Conservation (phyloP, 768 basidiomycete species). For the Kwoniella sp. region DNA sequence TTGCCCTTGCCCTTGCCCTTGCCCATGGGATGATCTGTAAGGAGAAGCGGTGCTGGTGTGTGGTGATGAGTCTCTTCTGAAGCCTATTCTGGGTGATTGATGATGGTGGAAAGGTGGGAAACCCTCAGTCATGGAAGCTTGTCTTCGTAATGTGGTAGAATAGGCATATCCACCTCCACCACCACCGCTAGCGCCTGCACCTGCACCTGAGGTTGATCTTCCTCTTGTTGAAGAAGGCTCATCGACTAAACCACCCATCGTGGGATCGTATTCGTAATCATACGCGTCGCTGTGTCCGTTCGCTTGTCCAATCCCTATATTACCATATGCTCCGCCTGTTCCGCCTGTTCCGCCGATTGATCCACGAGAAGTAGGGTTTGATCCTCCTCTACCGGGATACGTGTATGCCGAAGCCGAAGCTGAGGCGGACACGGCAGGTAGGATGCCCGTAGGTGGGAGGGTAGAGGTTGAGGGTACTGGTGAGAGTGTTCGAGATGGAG, state of each 20-base stretch:
- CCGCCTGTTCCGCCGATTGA: not conserved
- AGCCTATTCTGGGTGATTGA: conserved; percentile 9
- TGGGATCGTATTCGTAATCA: conserved; percentile 12
- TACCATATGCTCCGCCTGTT: conserved; percentile 14
- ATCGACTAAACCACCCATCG: conserved; percentile 15
- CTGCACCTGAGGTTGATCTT: not conserved
- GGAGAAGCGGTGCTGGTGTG: conserved; percentile 3
- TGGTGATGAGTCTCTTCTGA: not conserved
- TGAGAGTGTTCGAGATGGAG: conserved; percentile 29
- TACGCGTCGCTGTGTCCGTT: not conserved
- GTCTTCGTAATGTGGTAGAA: conserved; percentile 45
- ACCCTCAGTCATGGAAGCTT: conserved; percentile 24
- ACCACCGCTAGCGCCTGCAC: not conserved
- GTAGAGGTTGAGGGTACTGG: conserved; percentile 10
- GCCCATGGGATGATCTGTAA: conserved; percentile 12
- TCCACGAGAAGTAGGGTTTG: not conserved
- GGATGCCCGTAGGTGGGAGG: not conserved
- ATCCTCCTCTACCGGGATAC: conserved; percentile 9
- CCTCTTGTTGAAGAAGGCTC: conserved; percentile 12
- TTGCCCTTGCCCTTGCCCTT: not conserved
- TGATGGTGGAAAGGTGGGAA: conserved; percentile 22
- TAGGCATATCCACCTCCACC: conserved; percentile 41
- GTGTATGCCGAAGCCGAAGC: conserved; percentile 22
- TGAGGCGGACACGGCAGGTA: not conserved
- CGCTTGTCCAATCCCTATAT: conserved; percentile 2